A percentile compares a stretch with the other conserved stretches of the same genome.
These are phyloP conservation scores for Thalia dealbata DNA, from an alignment of 176 grass and related monocot genomes.

Conservation along the genomic window DNA sequence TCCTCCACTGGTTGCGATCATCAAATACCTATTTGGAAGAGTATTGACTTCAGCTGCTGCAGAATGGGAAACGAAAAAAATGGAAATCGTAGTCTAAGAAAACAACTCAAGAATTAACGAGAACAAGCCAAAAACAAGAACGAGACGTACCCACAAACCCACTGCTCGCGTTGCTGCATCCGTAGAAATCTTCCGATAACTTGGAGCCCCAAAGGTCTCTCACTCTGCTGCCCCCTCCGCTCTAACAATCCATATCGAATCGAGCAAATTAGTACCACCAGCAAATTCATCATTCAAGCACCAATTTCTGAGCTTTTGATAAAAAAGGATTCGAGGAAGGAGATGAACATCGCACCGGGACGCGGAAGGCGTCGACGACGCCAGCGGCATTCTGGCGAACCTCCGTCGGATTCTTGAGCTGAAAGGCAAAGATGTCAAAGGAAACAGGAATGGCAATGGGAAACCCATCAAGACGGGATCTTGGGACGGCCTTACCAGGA, in stretches of 20 bases:
- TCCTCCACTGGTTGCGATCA: slow-evolving; percentile 91
- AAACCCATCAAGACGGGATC: background rate
- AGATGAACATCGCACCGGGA: slow-evolving; percentile 32
- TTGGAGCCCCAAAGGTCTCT: slow-evolving; percentile 60
- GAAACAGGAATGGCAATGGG: slow-evolving; percentile 11
- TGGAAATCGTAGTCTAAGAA: background rate
- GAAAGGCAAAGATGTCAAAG: slow-evolving; percentile 7
- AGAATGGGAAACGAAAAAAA: slow-evolving; percentile 8
- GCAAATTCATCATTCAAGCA: background rate
- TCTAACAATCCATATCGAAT: slow-evolving; percentile 33
- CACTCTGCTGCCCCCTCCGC: slow-evolving; percentile 37
- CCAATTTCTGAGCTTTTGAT: background rate
- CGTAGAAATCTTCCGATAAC: slow-evolving; percentile 48
- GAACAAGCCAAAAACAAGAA: slow-evolving; percentile 3
- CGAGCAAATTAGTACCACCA: background rate
- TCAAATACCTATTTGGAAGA: slow-evolving; percentile 58
- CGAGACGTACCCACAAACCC: slow-evolving; percentile 39
- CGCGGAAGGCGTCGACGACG: slow-evolving; percentile 35
- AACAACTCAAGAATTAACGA: background rate
- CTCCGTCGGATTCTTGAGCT: slow-evolving; percentile 67
- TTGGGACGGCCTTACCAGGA: slow-evolving; percentile 6
- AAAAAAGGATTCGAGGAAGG: background rate
- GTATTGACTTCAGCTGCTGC: slow-evolving; percentile 59
- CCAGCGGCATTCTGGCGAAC: slow-evolving; percentile 39
- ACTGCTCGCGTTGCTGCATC: slow-evolving; percentile 67